Conservation (phyloP, 805 yeast species). For the Candida pseudoglaebosa region DNA sequence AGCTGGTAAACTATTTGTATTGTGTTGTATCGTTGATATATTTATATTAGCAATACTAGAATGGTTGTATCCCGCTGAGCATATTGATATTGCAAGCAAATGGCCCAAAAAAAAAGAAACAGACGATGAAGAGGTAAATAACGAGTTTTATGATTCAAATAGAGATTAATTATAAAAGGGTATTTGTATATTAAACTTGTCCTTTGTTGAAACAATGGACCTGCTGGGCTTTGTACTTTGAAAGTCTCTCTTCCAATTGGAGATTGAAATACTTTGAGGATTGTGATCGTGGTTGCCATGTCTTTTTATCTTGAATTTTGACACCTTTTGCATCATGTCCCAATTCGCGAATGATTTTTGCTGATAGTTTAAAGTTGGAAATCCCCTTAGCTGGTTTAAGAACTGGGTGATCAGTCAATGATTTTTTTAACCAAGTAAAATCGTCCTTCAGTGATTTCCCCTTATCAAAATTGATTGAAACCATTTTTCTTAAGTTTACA, state of each 20-base stretch:
- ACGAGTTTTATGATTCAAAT: not conserved
- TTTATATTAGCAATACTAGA: constrained; percentile 62
- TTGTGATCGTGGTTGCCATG: constrained; percentile 13
- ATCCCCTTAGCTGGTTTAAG: constrained; percentile 4
- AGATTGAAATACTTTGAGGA: constrained; percentile 18
- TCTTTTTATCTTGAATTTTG: constrained; percentile 4
- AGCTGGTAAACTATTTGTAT: constrained; percentile 80
- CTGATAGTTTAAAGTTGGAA: constrained; percentile 8
- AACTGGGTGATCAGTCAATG: not conserved
- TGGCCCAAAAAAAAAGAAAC: constrained; percentile 55
- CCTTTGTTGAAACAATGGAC: not conserved
- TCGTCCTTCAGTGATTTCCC: constrained; percentile 7
- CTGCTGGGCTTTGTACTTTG: constrained; percentile 4
- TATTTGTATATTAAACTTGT: not conserved
- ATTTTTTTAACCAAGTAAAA: constrained; percentile 18
- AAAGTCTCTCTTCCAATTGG: constrained; percentile 14
- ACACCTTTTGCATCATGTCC: constrained; percentile 11
- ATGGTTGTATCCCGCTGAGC: constrained; percentile 59
- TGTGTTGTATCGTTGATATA: constrained; percentile 79
- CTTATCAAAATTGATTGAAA: constrained; percentile 5
- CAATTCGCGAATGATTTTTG: constrained; percentile 6
- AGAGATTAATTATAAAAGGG: not conserved
- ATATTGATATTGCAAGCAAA: constrained; percentile 72
- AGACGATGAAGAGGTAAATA: not conserved
- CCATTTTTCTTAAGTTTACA: constrained; percentile 34